phyloP scores from a whole-genome alignment of 2,329 filamentous ascomycete genomes.

The Aspergillus luchuensis region DNA sequence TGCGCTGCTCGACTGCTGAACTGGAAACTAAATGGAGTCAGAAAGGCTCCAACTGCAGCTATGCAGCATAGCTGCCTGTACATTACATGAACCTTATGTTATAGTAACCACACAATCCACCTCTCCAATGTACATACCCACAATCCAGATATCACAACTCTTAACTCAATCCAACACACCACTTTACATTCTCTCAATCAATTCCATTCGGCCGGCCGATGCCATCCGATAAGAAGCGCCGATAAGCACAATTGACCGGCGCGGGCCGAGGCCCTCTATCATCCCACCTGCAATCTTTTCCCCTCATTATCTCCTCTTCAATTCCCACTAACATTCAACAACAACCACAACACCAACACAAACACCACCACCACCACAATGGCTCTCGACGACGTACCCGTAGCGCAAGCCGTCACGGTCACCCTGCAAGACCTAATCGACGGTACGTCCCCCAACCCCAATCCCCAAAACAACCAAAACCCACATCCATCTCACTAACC shows the following conservation, averaged over 20 bases:
- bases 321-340: background rate
- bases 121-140: background rate
- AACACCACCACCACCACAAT: slow-evolving; percentile 15
- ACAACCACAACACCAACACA: background rate
- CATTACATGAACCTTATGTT: background rate
- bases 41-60: background rate
- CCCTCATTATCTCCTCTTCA: slow-evolving; percentile 1
- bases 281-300: background rate
- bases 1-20: background rate
- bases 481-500: no score
- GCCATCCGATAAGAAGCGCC: slow-evolving; percentile 14
- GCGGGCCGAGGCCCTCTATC: slow-evolving; percentile 18
- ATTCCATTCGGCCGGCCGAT: background rate
- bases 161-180: background rate
- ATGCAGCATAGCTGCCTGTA: background rate
- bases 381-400: slow-evolving; percentile 24
- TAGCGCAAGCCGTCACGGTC: slow-evolving; percentile 49
- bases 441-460: slow-evolving; percentile 34
- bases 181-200: background rate
- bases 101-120: background rate
- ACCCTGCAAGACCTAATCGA: slow-evolving; percentile 51
- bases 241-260: slow-evolving; percentile 19
- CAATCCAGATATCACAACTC: background rate
- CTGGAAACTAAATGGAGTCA: background rate
- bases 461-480: background rate